phyloP scores from a whole-genome alignment of 306 rosid species.

The Glycine latifolia region DNA sequence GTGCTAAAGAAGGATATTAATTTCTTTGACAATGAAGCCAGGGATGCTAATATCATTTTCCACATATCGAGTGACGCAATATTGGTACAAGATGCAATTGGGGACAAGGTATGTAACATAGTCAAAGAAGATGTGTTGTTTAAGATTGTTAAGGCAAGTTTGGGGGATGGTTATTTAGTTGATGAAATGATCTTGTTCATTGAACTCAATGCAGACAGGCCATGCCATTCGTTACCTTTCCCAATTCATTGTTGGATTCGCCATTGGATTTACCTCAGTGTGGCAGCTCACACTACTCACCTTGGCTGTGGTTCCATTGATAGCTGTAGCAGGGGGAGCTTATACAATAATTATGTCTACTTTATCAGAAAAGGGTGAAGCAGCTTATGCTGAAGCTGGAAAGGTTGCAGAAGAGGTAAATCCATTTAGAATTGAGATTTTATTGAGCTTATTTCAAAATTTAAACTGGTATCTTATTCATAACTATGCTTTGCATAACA shows the following conservation, averaged over 20 bases:
- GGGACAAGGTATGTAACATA: conserved; percentile 69
- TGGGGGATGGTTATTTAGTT: too few relatives aligned
- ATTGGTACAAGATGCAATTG: conserved; percentile 88
- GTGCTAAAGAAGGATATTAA: conserved; percentile 68
- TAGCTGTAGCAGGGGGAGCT: conserved; percentile 83
- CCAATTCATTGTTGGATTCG: conserved; percentile 80
- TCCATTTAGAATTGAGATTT: neutral
- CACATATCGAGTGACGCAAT: conserved; percentile 86
- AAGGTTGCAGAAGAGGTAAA: conserved; percentile 84
- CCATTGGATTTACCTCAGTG: conserved; percentile 76
- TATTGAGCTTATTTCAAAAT: conserved; percentile 15
- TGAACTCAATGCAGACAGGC: conserved; percentile 68
- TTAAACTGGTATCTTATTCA: neutral
- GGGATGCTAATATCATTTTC: conserved; percentile 73
- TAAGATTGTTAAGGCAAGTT: neutral
- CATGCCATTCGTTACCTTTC: conserved; percentile 84
- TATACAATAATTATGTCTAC: conserved; percentile 84
- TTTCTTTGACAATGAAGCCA: conserved; percentile 85
- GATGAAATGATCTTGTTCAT: conserved; percentile 9
- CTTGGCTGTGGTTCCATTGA: conserved; percentile 85
- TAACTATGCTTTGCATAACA: too few relatives aligned
- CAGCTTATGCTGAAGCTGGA: conserved; percentile 89
- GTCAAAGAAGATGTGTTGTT: neutral
- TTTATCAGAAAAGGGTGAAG: conserved; percentile 81
- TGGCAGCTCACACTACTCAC: conserved; percentile 90